These are phyloP conservation scores for Zelopaecilomyces penicillatus DNA, from an alignment of 2,329 filamentous ascomycete genomes.

Conservation along the genomic window DNA sequence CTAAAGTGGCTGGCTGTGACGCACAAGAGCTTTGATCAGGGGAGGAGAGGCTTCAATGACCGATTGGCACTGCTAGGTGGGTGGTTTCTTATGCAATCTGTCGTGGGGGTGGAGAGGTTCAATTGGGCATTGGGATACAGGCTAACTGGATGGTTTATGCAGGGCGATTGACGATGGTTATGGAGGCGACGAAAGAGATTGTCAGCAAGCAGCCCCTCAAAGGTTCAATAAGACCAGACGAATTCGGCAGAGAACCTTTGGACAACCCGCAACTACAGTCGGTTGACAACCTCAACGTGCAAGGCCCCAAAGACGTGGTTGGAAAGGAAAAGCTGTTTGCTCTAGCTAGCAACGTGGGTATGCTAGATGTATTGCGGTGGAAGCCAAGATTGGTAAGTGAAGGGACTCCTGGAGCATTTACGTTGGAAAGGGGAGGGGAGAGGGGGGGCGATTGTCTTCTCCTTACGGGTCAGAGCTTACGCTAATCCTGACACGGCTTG, in stretches of 20 bases:
- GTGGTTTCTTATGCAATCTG: constrained; percentile 10
- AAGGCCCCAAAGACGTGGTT: constrained; percentile 53
- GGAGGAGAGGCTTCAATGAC: constrained; percentile 88
- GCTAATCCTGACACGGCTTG: constrained; percentile 5
- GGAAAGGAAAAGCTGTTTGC: constrained; percentile 56
- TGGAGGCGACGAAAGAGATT: constrained; percentile 32
- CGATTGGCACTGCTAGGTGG: constrained; percentile 80
- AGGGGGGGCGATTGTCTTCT: not conserved
- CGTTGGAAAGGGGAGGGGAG: no score
- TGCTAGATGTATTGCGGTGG: constrained; percentile 77
- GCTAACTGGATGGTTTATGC: constrained; percentile 6
- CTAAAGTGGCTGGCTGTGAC: constrained; percentile 95
- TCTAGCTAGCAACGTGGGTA: constrained; percentile 61
- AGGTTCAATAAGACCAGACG: constrained; percentile 28
- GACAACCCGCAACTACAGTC: constrained; percentile 61
- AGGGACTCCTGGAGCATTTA: not conserved
- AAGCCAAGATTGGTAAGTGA: constrained; percentile 67
- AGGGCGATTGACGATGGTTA: constrained; percentile 30
- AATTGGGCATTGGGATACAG: not conserved
- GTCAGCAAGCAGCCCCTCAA: constrained; percentile 23
- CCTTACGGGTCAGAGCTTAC: not conserved
- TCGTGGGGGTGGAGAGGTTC: not conserved
- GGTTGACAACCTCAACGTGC: constrained; percentile 61
- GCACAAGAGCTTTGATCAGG: constrained; percentile 97
- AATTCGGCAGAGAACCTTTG: constrained; percentile 56